Percentiles rank a stretch among this genome's conserved stretches.
These are phyloP conservation scores for Neonectria ditissima DNA, from an alignment of 2,329 filamentous ascomycete species.

Conservation along the genomic window DNA sequence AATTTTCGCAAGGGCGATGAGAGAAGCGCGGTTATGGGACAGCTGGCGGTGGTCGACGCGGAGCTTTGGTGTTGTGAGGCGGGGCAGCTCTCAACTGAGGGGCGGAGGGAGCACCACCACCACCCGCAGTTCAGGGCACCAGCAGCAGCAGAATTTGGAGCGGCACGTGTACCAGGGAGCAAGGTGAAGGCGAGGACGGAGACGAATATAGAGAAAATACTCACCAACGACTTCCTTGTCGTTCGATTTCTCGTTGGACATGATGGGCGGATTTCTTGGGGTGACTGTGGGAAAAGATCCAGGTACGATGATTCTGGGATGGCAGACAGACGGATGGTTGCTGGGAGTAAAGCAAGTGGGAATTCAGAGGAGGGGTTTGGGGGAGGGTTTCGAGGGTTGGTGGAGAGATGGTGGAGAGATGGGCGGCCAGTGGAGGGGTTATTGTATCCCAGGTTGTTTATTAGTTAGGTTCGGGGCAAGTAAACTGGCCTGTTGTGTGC, in stretches of 20 bases:
- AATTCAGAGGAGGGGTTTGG: conserved; percentile 43
- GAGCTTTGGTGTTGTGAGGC: conserved; percentile 25
- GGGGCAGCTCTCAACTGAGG: conserved; percentile 34
- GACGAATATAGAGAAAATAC: conserved; percentile 34
- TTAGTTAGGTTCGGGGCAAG: conserved; percentile 27
- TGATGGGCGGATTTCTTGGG: conserved; percentile 49
- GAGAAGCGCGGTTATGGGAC: background rate
- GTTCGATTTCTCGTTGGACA: conserved; percentile 58
- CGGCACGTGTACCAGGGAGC: conserved; percentile 12
- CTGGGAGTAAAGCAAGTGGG: conserved; percentile 36
- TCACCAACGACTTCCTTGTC: conserved; percentile 52
- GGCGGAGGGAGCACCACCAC: conserved; percentile 18
- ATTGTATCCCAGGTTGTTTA: conserved; percentile 19
- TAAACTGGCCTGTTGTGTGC: conserved; percentile 25
- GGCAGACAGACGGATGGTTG: conserved; percentile 33
- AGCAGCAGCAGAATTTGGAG: conserved; percentile 24
- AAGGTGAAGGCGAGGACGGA: background rate
- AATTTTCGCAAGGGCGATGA: conserved; percentile 8
- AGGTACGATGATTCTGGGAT: conserved; percentile 14
- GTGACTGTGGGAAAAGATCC: conserved; percentile 5
- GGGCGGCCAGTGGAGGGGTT: conserved; percentile 27
- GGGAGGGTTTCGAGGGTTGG: conserved; percentile 41
- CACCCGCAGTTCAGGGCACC: conserved; percentile 39
- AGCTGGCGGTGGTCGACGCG: conserved; percentile 38
- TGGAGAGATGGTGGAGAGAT: conserved; percentile 30